These are phyloP conservation scores for Hanseniaspora uvarum DNA, from an alignment of 1,139 yeast genomes.

Conservation along the genomic window DNA sequence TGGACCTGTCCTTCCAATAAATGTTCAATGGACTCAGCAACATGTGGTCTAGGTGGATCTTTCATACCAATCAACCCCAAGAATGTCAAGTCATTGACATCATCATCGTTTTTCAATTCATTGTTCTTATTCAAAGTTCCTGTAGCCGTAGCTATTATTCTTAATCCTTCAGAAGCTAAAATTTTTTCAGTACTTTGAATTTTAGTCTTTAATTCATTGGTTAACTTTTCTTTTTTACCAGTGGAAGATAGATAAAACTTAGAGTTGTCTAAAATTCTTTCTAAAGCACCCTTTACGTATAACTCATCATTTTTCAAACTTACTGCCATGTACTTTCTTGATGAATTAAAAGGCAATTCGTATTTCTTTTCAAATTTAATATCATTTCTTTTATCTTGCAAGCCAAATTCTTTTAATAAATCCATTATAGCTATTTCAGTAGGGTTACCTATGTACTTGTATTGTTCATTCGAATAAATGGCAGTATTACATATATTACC, in stretches of 20 bases:
- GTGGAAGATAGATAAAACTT: conserved; percentile 47
- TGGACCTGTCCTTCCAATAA: conserved; percentile 88
- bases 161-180: conserved; percentile 73
- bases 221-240: conserved; percentile 46
- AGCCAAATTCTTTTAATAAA: conserved; percentile 56
- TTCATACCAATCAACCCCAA: conserved; percentile 88
- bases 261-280: conserved; percentile 56
- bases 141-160: conserved; percentile 75
- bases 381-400: conserved; percentile 58
- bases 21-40: conserved; percentile 56
- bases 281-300: conserved; percentile 82
- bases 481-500: conserved; percentile 81
- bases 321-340: conserved; percentile 79
- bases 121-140: conserved; percentile 34
- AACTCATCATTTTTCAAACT: conserved; percentile 43
- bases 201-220: conserved; percentile 38
- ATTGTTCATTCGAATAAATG: conserved; percentile 55
- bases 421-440: conserved; percentile 86
- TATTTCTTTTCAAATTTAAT: conserved; percentile 40
- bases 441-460: conserved; percentile 76
- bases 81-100: conserved; percentile 54
- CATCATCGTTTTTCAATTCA: conserved; percentile 27
- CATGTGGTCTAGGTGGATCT: conserved; percentile 91
- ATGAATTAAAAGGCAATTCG: conserved; percentile 79
- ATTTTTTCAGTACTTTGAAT: conserved; percentile 48